These are phyloP conservation scores for Sarcodon sp. DNA, from an alignment of 768 basidiomycete species.

Conservation along the genomic window DNA sequence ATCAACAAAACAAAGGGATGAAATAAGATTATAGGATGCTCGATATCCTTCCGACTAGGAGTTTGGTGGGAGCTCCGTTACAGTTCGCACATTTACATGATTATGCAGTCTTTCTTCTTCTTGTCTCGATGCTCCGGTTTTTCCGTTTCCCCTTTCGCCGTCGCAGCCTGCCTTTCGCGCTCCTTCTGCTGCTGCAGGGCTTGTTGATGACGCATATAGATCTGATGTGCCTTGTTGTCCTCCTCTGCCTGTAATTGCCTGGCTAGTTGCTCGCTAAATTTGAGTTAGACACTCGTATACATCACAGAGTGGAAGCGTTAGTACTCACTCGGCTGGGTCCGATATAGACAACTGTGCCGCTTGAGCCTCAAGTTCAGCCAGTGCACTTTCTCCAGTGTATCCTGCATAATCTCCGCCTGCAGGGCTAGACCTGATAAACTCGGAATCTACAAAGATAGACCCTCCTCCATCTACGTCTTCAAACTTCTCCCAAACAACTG, in stretches of 20 bases:
- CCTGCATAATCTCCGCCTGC: slow-evolving; percentile 77
- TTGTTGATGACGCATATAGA: slow-evolving; percentile 21
- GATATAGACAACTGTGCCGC: slow-evolving; percentile 23
- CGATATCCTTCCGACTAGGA: neutral
- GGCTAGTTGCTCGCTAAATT: slow-evolving; percentile 50
- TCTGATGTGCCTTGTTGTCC: slow-evolving; percentile 29
- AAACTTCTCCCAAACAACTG: slow-evolving; percentile 83
- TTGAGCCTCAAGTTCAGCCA: slow-evolving; percentile 35
- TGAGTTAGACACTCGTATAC: neutral
- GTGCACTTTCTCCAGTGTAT: slow-evolving; percentile 48
- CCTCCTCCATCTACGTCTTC: slow-evolving; percentile 78
- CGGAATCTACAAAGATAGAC: slow-evolving; percentile 66
- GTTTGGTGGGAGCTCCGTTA: neutral
- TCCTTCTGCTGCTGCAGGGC: slow-evolving; percentile 20
- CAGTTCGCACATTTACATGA: slow-evolving; percentile 29
- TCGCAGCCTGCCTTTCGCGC: slow-evolving; percentile 4
- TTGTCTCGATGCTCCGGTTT: slow-evolving; percentile 24
- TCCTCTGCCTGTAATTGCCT: slow-evolving; percentile 73
- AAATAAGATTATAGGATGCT: too few species aligned
- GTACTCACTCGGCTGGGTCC: slow-evolving; percentile 51
- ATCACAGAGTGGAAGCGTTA: neutral
- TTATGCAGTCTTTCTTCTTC: slow-evolving; percentile 33
- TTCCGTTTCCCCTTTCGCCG: slow-evolving; percentile 11
- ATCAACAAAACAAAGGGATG: too few species aligned
- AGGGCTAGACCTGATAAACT: slow-evolving; percentile 50